Evolutionary conservation across 2,329 filamentous ascomycete species (phyloP).

Genomic region (Neonectria coccinea): DNA sequence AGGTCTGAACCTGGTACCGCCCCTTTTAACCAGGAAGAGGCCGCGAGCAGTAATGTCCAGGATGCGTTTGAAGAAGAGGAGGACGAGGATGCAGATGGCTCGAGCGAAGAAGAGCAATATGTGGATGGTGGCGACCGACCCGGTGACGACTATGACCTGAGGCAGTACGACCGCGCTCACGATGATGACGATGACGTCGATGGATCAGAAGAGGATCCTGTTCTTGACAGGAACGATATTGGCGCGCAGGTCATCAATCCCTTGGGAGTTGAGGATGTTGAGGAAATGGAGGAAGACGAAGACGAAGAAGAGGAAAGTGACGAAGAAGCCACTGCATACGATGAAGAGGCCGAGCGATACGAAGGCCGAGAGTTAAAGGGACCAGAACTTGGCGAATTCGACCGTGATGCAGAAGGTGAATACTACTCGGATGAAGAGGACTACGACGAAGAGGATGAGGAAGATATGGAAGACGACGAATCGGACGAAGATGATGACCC

Average conservation of each 20-base stretch:
- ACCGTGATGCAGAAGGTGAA: constrained; percentile 46
- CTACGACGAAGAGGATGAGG: constrained; percentile 39
- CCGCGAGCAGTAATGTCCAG: constrained; percentile 10
- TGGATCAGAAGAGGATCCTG: constrained; percentile 45
- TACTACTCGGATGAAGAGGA: constrained; percentile 45
- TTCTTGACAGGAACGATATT: constrained; percentile 43
- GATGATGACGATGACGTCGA: constrained; percentile 52
- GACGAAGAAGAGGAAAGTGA: constrained; percentile 37
- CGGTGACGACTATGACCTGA: constrained; percentile 51
- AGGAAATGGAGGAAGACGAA: constrained; percentile 46
- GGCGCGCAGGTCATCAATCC: constrained; percentile 40
- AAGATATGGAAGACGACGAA: constrained; percentile 18
- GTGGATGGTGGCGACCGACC: constrained; percentile 45
- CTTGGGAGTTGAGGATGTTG: constrained; percentile 36
- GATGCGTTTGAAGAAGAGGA: constrained; percentile 28
- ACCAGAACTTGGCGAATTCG: constrained; percentile 43
- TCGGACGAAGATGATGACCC: constrained; percentile 33
- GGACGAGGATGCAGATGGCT: constrained; percentile 8
- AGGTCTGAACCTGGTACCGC: constrained; percentile 15
- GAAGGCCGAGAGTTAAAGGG: constrained; percentile 35
- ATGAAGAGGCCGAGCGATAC: constrained; percentile 45
- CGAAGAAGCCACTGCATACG: constrained; percentile 27
- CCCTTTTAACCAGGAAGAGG: constrained; percentile 1
- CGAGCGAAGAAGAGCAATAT: constrained; percentile 40
- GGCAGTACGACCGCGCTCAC: constrained; percentile 49